Base-by-base conservation (phyloP, 1,139 yeast species). In the Wickerhamomyces sp. region DNA sequence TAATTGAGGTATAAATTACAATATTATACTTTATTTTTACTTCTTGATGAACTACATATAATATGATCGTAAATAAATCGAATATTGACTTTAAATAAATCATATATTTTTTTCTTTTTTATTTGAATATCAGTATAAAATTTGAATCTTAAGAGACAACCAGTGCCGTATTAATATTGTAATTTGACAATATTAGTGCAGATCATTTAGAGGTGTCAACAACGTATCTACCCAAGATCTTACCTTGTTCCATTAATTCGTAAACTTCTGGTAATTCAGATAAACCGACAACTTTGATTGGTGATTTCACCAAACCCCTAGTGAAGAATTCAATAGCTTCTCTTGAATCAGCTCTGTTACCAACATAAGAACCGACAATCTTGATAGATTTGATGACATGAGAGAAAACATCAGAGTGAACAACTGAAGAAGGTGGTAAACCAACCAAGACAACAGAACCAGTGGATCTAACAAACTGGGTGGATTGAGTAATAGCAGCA, bases 371-470 rank as follows among this genome's bases (percentile, higher is more conserved):
- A 49, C 90, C 92, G 59, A 70, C 75, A 57, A 83, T 78, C 59
- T 67, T 68, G 56, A 81, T 67, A 37, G 85, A 74, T 63, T 72
- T 79, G 53, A 80, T 72, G 48, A 83, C 90, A 40, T 82, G 74
- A 48, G 64, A 67, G 66, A 83, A 80, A 43, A 83, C 83, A 39
- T 76, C 74, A 24, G 85, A 73, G 47, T 68, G 66, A 51, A 74
- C 76, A 56, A 74, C 71, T 40, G 90, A 86, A 52, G 75, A 76
- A 33, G 85, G 84, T 49, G 94, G 94, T 56, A 85, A 70, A 52
- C 94, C 94, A 52, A 85, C 92, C 55, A 82, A 69, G 39, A 85
- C 92, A 58, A 82, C 84, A 48, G 85, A 78, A 61, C 95, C 95
- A 43, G 76, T 70, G 25, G 87, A 66, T 65, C 92, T 76, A 43